These are phyloP conservation scores for Rosa chinensis DNA, from an alignment of 306 rosid genomes.

Conservation along the genomic window DNA sequence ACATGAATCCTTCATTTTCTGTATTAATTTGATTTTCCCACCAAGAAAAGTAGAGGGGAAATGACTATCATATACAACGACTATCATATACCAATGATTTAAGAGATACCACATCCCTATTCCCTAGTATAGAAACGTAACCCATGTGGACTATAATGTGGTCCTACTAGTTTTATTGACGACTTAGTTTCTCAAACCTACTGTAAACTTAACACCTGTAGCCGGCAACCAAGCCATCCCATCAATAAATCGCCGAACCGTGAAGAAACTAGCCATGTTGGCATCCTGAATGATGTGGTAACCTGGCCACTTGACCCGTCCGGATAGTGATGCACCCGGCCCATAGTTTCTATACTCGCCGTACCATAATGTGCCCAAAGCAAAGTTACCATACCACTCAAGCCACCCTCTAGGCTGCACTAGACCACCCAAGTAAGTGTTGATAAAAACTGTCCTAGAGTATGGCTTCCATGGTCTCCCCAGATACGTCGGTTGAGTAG, in stretches of 20 bases:
- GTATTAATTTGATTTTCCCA: not conserved
- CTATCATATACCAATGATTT: too few relatives aligned
- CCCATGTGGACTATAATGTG: not conserved
- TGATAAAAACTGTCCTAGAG: constrained; percentile 67
- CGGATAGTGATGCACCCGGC: constrained; percentile 45
- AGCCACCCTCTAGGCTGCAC: constrained; percentile 90
- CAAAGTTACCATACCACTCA: constrained; percentile 79
- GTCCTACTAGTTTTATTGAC: not conserved
- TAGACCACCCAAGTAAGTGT: constrained; percentile 67
- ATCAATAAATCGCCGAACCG: constrained; percentile 49
- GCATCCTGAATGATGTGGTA: constrained; percentile 56
- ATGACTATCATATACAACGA: not conserved
- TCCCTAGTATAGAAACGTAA: not conserved
- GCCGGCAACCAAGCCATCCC: constrained; percentile 66
- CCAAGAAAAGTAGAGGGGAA: not conserved
- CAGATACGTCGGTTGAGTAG: constrained; percentile 70
- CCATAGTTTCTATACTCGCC: constrained; percentile 77
- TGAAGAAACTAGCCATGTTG: constrained; percentile 46
- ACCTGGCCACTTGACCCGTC: constrained; percentile 73
- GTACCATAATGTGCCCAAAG: constrained; percentile 73
- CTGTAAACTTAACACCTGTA: constrained; percentile 60
- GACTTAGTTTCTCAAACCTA: constrained; percentile 44
- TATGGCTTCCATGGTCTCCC: constrained; percentile 82
- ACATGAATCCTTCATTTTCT: not conserved
- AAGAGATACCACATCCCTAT: too few relatives aligned